Conservation (phyloP, 1,284 basidiomycete genomes). For the Boletus smithii region DNA sequence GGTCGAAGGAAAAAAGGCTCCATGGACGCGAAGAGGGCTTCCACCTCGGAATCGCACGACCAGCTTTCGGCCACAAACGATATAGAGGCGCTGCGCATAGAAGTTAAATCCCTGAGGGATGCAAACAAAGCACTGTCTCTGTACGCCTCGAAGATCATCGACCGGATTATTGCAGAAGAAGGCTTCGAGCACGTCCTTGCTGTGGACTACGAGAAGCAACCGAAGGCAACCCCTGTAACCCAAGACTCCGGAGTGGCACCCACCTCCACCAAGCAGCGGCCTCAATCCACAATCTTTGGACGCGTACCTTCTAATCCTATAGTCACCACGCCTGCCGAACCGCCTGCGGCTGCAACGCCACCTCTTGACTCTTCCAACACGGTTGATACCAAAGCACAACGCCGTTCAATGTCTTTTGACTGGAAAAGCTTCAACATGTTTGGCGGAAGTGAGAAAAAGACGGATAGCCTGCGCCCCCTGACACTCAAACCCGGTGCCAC, state of each 20-base stretch:
- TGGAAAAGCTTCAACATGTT: slow-evolving; percentile 75
- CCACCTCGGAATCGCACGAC: slow-evolving; percentile 43
- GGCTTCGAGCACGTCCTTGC: slow-evolving; percentile 93
- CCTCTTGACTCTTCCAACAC: slow-evolving; percentile 32
- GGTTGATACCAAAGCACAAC: slow-evolving; percentile 46
- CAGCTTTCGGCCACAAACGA: slow-evolving; percentile 46
- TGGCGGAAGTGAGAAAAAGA: slow-evolving; percentile 56
- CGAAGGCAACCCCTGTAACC: slow-evolving; percentile 31
- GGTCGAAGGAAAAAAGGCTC: slow-evolving; percentile 50
- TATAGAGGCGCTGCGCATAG: slow-evolving; percentile 66
- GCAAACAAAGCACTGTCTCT: slow-evolving; percentile 92
- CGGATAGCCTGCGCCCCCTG: slow-evolving; percentile 62
- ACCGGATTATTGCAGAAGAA: slow-evolving; percentile 90
- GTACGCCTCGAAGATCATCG: slow-evolving; percentile 95
- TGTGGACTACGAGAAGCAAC: slow-evolving; percentile 74
- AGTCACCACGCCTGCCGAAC: slow-evolving; percentile 33
- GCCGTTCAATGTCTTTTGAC: slow-evolving; percentile 77
- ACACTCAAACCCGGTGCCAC: slow-evolving; percentile 63
- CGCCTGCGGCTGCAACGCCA: slow-evolving; percentile 36
- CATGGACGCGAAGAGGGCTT: slow-evolving; percentile 39
- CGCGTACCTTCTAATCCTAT: slow-evolving; percentile 42
- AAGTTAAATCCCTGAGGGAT: slow-evolving; percentile 89
- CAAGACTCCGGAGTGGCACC: slow-evolving; percentile 5
- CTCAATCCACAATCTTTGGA: slow-evolving; percentile 57
- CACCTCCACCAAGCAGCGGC: slow-evolving; percentile 45